phyloP scores from a whole-genome alignment of 2,329 filamentous ascomycete genomes.

The Thelonectria rubi region DNA sequence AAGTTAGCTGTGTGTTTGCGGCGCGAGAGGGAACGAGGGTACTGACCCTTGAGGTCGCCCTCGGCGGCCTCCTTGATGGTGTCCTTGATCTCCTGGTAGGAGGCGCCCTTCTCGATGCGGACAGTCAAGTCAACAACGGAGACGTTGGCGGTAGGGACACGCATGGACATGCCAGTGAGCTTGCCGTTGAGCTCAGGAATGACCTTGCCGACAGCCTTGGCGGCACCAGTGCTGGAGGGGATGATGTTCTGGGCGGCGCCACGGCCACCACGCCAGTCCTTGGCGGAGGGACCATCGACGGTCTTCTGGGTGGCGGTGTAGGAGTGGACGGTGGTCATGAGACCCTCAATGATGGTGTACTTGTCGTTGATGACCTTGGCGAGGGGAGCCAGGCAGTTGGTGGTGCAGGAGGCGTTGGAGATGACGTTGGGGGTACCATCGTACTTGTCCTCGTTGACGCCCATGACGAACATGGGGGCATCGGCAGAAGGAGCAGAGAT shows the following conservation, averaged over 20 bases:
- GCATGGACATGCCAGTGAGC: slow-evolving; percentile 99
- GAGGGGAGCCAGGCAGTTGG: slow-evolving; percentile 99
- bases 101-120: slow-evolving; percentile 90
- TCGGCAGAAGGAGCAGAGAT: slow-evolving; percentile 93
- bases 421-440: slow-evolving; percentile 90
- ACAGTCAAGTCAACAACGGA: slow-evolving; percentile 97
- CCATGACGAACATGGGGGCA: slow-evolving; percentile 99
- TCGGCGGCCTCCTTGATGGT: slow-evolving; percentile 88
- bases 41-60: slow-evolving; percentile 83
- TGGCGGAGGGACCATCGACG: slow-evolving; percentile 94
- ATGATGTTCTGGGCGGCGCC: slow-evolving; percentile 99
- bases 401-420: slow-evolving; percentile 99
- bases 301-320: slow-evolving; percentile 99
- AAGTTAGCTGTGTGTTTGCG: slow-evolving; percentile 23
- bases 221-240: slow-evolving; percentile 97
- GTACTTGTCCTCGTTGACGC: slow-evolving; percentile 96
- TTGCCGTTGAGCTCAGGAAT: slow-evolving; percentile 98
- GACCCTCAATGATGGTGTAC: slow-evolving; percentile 95
- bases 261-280: slow-evolving; percentile 99
- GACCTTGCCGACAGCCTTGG: slow-evolving; percentile 99
- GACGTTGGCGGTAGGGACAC: slow-evolving; percentile 98
- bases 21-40: background rate
- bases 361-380: slow-evolving; percentile 99
- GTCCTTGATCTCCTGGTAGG: slow-evolving; percentile 92
- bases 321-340: slow-evolving; percentile 99